Evolutionary conservation across 805 yeast genomes (phyloP), one percentile per base, ranked within the genome.

Genomic region (Tetrapisispora iriomotensis): DNA sequence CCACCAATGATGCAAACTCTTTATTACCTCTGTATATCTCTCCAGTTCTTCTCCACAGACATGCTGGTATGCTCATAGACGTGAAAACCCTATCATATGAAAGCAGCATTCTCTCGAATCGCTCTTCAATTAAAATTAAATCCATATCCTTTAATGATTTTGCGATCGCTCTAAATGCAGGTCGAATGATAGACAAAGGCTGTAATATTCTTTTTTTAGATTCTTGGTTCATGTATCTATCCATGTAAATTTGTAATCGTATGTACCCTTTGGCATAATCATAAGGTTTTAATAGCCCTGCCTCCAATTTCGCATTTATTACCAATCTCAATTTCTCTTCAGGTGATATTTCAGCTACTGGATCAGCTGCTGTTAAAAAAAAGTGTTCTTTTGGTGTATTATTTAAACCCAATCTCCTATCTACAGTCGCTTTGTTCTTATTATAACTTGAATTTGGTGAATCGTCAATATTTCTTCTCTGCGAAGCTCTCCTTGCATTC

Each of bases 61-160:
- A 90, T 1, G 96, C 96, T 1, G 97, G 97, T 44, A 90, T 86
- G 6, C 96, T 95, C 95, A 90, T 87, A 4, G 95, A 82, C 0
- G 96, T 87, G 64, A 90, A 90, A 3, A 90, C 96, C 26, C 97
- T 70, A 58, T 90, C 97, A 54, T 90, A 87, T 50, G 90, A 95
- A 38, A 90, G 65, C 33, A 90, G 63, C 94, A 90, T 84, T 45
- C 96, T 70, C 63, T 90, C 97, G 56, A 90, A 90, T 40, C 82
- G 81, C 60, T 90, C 97, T 52, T 90, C 97, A 4, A 90, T 96
- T 26, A 87, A 65, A 4, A 88, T 88, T 53, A 90, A 68, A 60
- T 90, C 97, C 8, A 87, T 84, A 59, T 88, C 96, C 51, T 84
- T 85, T 47, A 90, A 66, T 1, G 94, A 81, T 48, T 86, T 71